A percentile compares a stretch with the other conserved stretches of the same genome.
Conservation (phyloP, 2,329 filamentous ascomycete genomes). For the Ciborinia camelliae region DNA sequence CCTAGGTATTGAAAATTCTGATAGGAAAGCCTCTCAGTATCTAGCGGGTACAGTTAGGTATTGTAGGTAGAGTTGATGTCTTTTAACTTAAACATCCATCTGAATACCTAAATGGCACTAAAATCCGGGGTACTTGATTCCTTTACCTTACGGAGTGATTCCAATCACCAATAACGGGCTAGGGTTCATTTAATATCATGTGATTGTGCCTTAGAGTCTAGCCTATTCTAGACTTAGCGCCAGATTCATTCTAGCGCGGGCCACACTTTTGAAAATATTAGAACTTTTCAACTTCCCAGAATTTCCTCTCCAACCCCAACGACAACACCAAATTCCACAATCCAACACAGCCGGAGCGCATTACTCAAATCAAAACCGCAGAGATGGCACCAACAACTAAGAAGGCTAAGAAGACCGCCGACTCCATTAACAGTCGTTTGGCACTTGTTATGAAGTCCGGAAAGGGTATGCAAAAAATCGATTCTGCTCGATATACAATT, state of each 20-base stretch:
- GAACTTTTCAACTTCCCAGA: neutral
- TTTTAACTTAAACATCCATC: no score
- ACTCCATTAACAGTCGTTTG: slow-evolving; percentile 65
- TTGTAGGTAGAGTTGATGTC: no score
- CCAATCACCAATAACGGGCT: no score
- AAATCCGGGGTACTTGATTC: no score
- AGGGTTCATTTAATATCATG: no score
- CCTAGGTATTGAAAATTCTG: no score
- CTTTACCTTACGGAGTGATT: no score
- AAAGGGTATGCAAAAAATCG: slow-evolving; percentile 47
- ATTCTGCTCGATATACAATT: neutral
- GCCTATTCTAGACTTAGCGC: neutral
- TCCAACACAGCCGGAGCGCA: slow-evolving; percentile 39
- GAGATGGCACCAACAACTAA: slow-evolving; percentile 49
- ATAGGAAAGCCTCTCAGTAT: no score
- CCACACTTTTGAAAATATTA: slow-evolving; percentile 14
- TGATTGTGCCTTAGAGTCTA: no score
- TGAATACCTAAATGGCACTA: no score
- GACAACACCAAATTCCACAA: slow-evolving; percentile 16
- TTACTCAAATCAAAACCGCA: slow-evolving; percentile 40
- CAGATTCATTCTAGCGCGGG: neutral
- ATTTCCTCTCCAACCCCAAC: slow-evolving; percentile 4
- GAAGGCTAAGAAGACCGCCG: slow-evolving; percentile 83
- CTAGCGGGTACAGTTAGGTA: no score
- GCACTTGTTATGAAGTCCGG: slow-evolving; percentile 63